Evolutionary conservation across 78 protist genomes (phyloP), one percentile per base, ranked within the genome.

Genomic region (slime mould (Dictyostelium discoideum)): DNA sequence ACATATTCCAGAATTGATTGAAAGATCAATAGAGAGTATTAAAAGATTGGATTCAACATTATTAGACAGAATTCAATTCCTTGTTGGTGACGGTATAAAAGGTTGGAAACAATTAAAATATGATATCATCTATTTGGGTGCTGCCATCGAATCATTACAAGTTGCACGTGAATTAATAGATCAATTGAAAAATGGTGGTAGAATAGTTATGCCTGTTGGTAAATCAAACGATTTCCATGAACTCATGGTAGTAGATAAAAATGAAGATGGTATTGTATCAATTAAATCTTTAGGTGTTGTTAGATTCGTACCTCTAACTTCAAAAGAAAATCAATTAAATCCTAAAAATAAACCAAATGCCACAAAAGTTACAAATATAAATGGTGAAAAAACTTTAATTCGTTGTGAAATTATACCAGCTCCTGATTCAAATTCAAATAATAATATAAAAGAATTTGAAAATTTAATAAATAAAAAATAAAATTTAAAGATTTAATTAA

Each of bases 71-170:
- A 77, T 83, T 29, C 20, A 22, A 48, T 37, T 96, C 18, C 39
- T 24, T 4, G 97, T 69, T 20, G 98, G 85, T 14, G 98, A 83
- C 44, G 92, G 98, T 37, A 18, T 60, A 3, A 26, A 44, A 26
- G 93, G 98, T 50, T 79, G 44, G 16, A 22, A 24, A 20, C 44
- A 44, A 11, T 60, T 22, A 18, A 82, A 82, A n/a, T 97, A 96
- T 93, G 76, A 97, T 96, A 85, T 96, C 24, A 97, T 97, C 60
- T 97, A 97, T 87, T 98, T 97, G 10, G 98, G 98, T 54, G 98
- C 98, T 2, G 98, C 98, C 7, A 74, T 74, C 9, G 81, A 74
- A 74, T 98, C 98, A 8, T 86, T 39, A 40, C 76, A 9, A 11
- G 18, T 97, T 24, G 98, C 98, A 60, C 14, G 5, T 3, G 77